Conservation (phyloP, 495 filamentous ascomycete genomes). For the Penicillium crystallinum region DNA sequence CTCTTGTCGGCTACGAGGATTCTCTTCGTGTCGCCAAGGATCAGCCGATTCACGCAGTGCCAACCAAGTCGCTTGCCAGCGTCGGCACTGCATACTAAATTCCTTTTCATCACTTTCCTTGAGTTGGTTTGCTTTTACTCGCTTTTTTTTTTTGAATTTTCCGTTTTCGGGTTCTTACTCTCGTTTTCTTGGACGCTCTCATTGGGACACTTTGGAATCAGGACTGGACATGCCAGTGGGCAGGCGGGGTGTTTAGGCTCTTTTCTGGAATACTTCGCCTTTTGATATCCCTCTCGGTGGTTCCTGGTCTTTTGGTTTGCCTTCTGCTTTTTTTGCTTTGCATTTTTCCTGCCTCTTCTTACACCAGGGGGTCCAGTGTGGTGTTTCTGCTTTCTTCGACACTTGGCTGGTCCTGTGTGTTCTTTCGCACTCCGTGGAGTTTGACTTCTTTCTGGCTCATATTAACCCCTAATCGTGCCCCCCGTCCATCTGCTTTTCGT, state of each 20-base stretch:
- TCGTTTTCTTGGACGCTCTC: slow-evolving; percentile 29
- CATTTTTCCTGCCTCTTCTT: slow-evolving; percentile 23
- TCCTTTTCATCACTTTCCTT: slow-evolving; percentile 10
- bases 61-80: slow-evolving; percentile 43
- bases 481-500: slow-evolving; percentile 24
- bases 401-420: slow-evolving; percentile 52
- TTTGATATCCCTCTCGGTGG: slow-evolving; percentile 34
- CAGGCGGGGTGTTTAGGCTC: slow-evolving; percentile 32
- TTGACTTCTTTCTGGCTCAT: slow-evolving; percentile 20
- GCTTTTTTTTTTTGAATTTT: slow-evolving; percentile 2
- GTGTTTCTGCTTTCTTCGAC: slow-evolving; percentile 42
- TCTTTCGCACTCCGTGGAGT: slow-evolving; percentile 46
- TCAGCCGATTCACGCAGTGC: slow-evolving; percentile 43
- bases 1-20: slow-evolving; percentile 89
- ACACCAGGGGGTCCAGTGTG: slow-evolving; percentile 48
- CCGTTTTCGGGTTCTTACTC: slow-evolving; percentile 25
- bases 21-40: slow-evolving; percentile 47
- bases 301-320: slow-evolving; percentile 30
- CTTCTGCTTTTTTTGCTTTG: slow-evolving; percentile 21
- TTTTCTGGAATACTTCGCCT: slow-evolving; percentile 29
- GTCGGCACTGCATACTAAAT: slow-evolving; percentile 45
- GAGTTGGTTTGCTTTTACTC: slow-evolving; percentile 3
- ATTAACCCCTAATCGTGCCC: slow-evolving; percentile 32
- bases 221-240: slow-evolving; percentile 34
- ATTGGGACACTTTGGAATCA: slow-evolving; percentile 35